Evolutionary conservation across 768 basidiomycete species (phyloP).

Genomic region (Lentinula lateritia): DNA sequence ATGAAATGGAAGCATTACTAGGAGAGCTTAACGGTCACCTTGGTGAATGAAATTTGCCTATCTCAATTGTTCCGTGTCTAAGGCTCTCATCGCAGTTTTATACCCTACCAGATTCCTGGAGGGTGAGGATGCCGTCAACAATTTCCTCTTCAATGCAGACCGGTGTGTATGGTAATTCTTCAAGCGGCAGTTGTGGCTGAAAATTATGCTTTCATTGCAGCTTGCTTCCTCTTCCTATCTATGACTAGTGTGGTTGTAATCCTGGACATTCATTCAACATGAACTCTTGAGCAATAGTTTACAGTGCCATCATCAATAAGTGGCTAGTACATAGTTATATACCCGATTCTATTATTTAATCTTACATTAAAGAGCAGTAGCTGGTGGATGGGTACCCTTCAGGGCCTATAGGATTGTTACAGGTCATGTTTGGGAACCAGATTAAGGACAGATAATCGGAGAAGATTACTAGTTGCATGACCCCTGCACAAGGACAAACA

Average conservation of each 20-base stretch:
- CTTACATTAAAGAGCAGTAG: too few relatives aligned
- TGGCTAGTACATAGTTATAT: too few relatives aligned
- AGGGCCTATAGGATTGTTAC: too few relatives aligned
- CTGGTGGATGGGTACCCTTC: too few relatives aligned
- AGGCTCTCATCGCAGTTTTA: constrained; percentile 46
- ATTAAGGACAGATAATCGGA: too few relatives aligned
- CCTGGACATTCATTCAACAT: neutral
- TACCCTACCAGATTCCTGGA: constrained; percentile 87
- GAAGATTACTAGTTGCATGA: too few relatives aligned
- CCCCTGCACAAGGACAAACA: too few relatives aligned
- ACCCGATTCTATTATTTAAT: too few relatives aligned
- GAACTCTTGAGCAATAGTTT: neutral
- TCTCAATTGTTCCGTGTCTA: neutral
- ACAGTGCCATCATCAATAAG: neutral
- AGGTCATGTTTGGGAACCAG: too few relatives aligned
- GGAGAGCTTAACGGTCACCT: constrained; percentile 78
- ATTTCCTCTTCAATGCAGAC: constrained; percentile 91
- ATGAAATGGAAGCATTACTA: constrained; percentile 85
- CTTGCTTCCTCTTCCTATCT: constrained; percentile 70
- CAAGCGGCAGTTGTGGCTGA: neutral
- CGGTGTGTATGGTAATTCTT: constrained; percentile 34
- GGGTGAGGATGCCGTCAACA: constrained; percentile 87
- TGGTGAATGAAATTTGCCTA: constrained; percentile 41
- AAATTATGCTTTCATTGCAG: constrained; percentile 27
- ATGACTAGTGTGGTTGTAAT: constrained; percentile 33